Base-by-base conservation (phyloP, 1,284 basidiomycete genomes). In the Sanghuangporus baumii region DNA sequence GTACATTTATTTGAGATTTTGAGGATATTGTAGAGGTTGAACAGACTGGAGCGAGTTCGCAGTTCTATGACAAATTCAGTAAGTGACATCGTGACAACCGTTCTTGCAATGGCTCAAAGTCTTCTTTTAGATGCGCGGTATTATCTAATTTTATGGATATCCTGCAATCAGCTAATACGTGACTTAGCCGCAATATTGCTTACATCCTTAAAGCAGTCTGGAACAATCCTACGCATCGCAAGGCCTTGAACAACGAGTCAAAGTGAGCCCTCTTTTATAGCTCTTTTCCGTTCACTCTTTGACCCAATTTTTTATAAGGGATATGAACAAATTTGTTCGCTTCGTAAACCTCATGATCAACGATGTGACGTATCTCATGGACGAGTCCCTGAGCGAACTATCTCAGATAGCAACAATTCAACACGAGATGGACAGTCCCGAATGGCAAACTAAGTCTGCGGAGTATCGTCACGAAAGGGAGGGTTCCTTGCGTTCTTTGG, bases 301-400 rank as follows among this genome's bases (percentile, higher is more conserved):
- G 37, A 59, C 18, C 46, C 12, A 37, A 37, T n/a, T n/a, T 59
- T 31, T 68, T 40, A 67, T 34, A 66, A 95, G 91, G 63, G 85
- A 94, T 69, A 87, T 91, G 61, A 93, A 96, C 67, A 91, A 91
- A 73, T 97, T 97, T 72, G 89, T 98, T 65, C 89, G 91, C 60
- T 99, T 99, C 74, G 86, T 95, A 76, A 99, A 99, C 75, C 81
- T 98, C 69, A 90, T 99, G 84, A 98, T 99, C 82, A 98, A 98
- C 81, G 97, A 99, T 71, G 95, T 97, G 52, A 99, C 97, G 1
- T 99, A 95, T 75, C 88, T 99, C 65, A 88, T 99, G 79, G 96
- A 99, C 73, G 97, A 99, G 71, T 96, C 95, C 4, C 80, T 99
- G 59, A 89, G 88, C 68, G 92, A 96, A 69, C 80, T 99, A 57